A percentile compares a stretch with the other conserved stretches of the same genome.
Evolutionary conservation across 306 rosid genomes (phyloP).

Genomic region (Lithocarpus polystachyus): DNA sequence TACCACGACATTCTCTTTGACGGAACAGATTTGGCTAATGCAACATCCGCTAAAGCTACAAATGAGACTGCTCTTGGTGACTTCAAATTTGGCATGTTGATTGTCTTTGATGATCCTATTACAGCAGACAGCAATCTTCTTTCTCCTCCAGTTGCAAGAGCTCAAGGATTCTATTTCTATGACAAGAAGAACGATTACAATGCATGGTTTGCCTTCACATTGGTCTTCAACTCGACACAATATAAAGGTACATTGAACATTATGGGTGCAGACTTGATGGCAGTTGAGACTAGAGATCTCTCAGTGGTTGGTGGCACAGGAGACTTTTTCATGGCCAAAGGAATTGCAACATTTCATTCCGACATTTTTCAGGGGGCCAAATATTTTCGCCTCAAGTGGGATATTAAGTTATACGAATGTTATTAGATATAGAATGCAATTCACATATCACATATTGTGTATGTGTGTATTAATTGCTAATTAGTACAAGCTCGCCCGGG

Average conservation of each 20-base stretch:
- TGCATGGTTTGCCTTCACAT: slow-evolving; percentile 47
- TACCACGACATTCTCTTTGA: slow-evolving; percentile 39
- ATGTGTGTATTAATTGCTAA: too few relatives aligned
- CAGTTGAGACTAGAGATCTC: slow-evolving; percentile 40
- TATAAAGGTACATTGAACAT: slow-evolving; percentile 45
- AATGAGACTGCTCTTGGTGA: slow-evolving; percentile 25
- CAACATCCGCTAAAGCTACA: slow-evolving; percentile 26
- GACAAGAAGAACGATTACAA: slow-evolving; percentile 33
- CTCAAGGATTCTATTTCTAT: slow-evolving; percentile 51
- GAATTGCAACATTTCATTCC: slow-evolving; percentile 40
- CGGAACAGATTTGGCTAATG: slow-evolving; percentile 27
- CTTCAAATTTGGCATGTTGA: slow-evolving; percentile 24
- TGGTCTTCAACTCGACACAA: slow-evolving; percentile 51
- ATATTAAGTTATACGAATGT: slow-evolving; percentile 45
- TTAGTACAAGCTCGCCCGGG: too few relatives aligned
- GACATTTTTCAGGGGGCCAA: slow-evolving; percentile 17
- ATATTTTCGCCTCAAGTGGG: slow-evolving; percentile 50
- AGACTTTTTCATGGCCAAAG: slow-evolving; percentile 50
- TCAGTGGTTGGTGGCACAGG: slow-evolving; percentile 57
- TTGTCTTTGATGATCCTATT: slow-evolving; percentile 35
- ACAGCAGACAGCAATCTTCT: slow-evolving; percentile 31
- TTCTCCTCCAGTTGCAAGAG: slow-evolving; percentile 32
- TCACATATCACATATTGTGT: background rate
- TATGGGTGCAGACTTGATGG: slow-evolving; percentile 49
- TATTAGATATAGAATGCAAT: background rate